A percentile compares a stretch with the other conserved stretches of the same genome.
phyloP scores from a whole-genome alignment of 202 grass and related monocot species.

The Schoenoplectus tabernaemontani region DNA sequence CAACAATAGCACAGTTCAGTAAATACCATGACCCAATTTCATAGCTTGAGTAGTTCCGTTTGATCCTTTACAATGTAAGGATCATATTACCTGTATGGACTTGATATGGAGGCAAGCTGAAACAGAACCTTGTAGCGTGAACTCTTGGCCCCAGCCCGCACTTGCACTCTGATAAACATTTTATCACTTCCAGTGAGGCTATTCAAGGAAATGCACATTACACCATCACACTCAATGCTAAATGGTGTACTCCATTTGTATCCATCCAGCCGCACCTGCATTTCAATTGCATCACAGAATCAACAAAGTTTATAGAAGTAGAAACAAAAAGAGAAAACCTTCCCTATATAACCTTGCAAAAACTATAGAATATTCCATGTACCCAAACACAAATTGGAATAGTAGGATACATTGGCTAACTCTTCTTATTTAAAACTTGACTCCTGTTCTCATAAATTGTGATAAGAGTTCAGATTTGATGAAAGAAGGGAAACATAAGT shows the following conservation, averaged over 20 bases:
- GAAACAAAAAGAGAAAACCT: not conserved
- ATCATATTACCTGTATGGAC: slow-evolving; percentile 72
- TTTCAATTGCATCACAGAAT: slow-evolving; percentile 24
- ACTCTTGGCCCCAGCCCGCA: slow-evolving; percentile 79
- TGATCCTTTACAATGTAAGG: not conserved
- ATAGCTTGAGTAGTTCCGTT: not conserved
- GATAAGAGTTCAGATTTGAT: not conserved
- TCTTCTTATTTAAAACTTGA: not conserved
- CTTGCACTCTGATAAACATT: slow-evolving; percentile 68
- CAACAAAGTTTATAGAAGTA: not conserved
- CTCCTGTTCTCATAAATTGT: not conserved
- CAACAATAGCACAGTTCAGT: not conserved
- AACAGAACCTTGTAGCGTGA: slow-evolving; percentile 86
- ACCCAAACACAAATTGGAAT: not conserved
- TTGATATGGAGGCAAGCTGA: slow-evolving; percentile 63
- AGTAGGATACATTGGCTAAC: not conserved
- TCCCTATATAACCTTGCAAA: not conserved
- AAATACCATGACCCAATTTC: not conserved
- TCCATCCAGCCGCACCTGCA: slow-evolving; percentile 69
- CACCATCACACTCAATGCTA: slow-evolving; percentile 80
- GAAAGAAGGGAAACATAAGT: not conserved
- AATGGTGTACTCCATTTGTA: slow-evolving; percentile 92
- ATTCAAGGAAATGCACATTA: slow-evolving; percentile 73
- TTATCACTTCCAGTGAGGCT: slow-evolving; percentile 52
- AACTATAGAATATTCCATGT: not conserved